Conservation (phyloP, 1,284 basidiomycete species). For the Tranzscheliella williamsii region DNA sequence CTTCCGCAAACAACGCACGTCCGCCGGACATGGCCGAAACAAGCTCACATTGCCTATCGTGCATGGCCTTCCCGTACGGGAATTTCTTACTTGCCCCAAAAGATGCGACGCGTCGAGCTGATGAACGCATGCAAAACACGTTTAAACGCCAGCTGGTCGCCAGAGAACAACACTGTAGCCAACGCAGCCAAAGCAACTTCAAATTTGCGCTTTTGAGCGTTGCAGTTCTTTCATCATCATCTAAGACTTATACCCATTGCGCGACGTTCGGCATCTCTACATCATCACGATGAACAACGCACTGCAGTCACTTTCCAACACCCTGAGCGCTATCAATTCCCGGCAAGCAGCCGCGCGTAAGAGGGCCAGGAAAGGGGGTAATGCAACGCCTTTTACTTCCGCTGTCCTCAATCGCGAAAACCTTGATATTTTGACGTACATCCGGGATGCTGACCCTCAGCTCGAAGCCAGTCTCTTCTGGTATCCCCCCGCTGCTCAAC, state of each 20-base stretch:
- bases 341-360: conserved; percentile 33
- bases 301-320: conserved; percentile 42
- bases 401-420: conserved; percentile 50
- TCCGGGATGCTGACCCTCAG: conserved; percentile 53
- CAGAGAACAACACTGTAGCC: too few relatives aligned
- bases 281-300: conserved; percentile 48
- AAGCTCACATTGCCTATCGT: too few relatives aligned
- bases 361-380: conserved; percentile 20
- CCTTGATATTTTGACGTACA: conserved; percentile 52
- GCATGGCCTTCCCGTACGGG: too few relatives aligned
- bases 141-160: too few relatives aligned
- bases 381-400: conserved; percentile 47
- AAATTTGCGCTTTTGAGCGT: too few relatives aligned
- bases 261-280: not conserved
- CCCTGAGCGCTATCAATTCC: conserved; percentile 46
- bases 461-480: conserved; percentile 52
- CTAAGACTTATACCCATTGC: too few relatives aligned
- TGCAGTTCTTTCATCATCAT: too few relatives aligned
- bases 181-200: too few relatives aligned
- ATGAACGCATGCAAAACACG: too few relatives aligned
- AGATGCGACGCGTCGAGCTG: conserved; percentile 1
- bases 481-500: conserved; percentile 38
- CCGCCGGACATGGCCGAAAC: too few relatives aligned
- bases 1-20: too few relatives aligned
- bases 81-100: too few relatives aligned